Base-by-base conservation (phyloP, 305 asterid genomes). In the Solanum hybrid region DNA sequence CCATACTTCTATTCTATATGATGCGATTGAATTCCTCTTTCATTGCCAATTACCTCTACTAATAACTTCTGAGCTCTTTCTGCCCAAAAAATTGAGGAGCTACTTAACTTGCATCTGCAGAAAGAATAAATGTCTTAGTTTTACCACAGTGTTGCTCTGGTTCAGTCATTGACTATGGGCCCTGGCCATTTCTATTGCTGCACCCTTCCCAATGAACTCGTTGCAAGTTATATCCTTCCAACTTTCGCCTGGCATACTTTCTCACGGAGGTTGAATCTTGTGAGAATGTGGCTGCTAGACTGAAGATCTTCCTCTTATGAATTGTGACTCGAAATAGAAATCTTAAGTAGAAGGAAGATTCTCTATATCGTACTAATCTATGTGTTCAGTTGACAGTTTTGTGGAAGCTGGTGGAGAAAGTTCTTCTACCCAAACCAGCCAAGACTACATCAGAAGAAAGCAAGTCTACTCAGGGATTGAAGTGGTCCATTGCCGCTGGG, bases 321-420 rank as follows among this genome's bases (percentile, higher is more conserved):
- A 83, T 15, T 83, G 39, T 45, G 75, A 45, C 20, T 51, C 8
- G 7, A 83, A 27, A 83, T 84, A 84, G 31, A 10, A 20, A 31
- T 51, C 76, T 45, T 89, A 34, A 34, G 79, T 12, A 39, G 77
- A 80, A 84, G 65, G 79, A 82, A 34, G 90, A 88, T 89, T 93
- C 93, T 93, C 95, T 92, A 90, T 92, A 68, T 93, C 92, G 89
- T 87, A 95, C 98, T 97, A 95, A 97, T 94, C 92, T 91, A 90
- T 93, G 88, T 93, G 87, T 95, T 94, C 97, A 95, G 97, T 93
- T 94, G 93, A 94, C 99, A 97, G 99, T 97, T 95, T 51, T 97
- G 86, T 96, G 99, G 99, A 97, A 97, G 94, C 90, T 97, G 94
- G 96, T 95, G 93, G 98, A 93, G 93, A 96, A 96, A 92, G 89